Evolutionary conservation across 2,329 filamentous ascomycete species (phyloP).

Genomic region (Paecilomyces sp.): DNA sequence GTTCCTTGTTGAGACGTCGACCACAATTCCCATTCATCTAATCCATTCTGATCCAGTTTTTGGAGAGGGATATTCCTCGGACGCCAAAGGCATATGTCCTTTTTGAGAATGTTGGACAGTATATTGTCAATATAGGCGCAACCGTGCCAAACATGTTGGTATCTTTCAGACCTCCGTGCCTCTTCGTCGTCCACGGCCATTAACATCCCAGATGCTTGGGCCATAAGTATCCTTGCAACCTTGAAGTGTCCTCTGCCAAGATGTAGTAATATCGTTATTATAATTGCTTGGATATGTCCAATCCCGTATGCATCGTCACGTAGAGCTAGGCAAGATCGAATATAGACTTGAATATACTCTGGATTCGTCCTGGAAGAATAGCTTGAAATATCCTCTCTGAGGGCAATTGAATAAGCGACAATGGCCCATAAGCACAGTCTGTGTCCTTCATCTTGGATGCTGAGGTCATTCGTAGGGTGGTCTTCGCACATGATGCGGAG

Average conservation of each 20-base stretch:
- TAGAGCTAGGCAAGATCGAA: slow-evolving; percentile 36
- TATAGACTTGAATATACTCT: slow-evolving; percentile 46
- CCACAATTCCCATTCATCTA: slow-evolving; percentile 7
- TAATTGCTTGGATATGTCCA: slow-evolving; percentile 49
- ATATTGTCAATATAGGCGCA: slow-evolving; percentile 15
- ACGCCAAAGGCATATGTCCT: slow-evolving; percentile 1
- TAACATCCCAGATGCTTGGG: slow-evolving; percentile 53
- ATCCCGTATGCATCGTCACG: slow-evolving; percentile 40
- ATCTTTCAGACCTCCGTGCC: slow-evolving; percentile 8
- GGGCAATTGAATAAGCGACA: slow-evolving; percentile 46
- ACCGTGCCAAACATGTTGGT: slow-evolving; percentile 13
- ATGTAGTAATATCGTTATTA: slow-evolving; percentile 57
- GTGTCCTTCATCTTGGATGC: slow-evolving; percentile 1
- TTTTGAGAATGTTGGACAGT: slow-evolving; percentile 35
- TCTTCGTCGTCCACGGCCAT: slow-evolving; percentile 34
- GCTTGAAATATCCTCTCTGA: neutral
- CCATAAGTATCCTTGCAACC: slow-evolving; percentile 58
- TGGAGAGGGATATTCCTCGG: slow-evolving; percentile 1
- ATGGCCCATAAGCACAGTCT: slow-evolving; percentile 47
- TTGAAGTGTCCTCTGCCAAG: slow-evolving; percentile 52
- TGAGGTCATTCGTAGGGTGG: slow-evolving; percentile 40
- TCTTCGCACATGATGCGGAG: slow-evolving; percentile 42
- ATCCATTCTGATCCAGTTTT: slow-evolving; percentile 5
- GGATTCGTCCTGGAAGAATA: slow-evolving; percentile 25
- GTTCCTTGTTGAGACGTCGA: neutral